Percentiles rank a stretch among this genome's conserved stretches.
phyloP scores from a whole-genome alignment of 805 yeast species.

The Metschnikowia corniflorae region DNA sequence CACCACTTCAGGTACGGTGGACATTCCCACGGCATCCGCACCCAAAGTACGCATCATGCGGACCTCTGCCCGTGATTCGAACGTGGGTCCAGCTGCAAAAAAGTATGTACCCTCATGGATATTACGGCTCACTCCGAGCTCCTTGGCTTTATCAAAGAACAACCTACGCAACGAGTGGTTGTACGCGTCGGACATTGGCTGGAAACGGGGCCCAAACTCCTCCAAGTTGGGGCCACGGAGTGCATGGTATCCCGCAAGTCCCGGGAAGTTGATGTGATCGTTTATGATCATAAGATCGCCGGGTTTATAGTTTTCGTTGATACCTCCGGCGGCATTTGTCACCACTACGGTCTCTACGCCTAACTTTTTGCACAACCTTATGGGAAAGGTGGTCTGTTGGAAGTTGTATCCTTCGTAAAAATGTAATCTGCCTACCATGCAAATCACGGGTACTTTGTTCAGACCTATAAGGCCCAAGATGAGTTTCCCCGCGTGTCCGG shows the following conservation, averaged over 20 bases:
- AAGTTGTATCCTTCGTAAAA: conserved; percentile 90
- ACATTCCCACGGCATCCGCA: conserved; percentile 96
- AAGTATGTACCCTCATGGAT: conserved; percentile 86
- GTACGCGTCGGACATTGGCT: conserved; percentile 87
- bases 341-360: conserved; percentile 65
- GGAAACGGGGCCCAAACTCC: conserved; percentile 79
- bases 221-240: conserved; percentile 83
- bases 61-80: conserved; percentile 91
- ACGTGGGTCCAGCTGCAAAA: conserved; percentile 90
- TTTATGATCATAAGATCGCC: conserved; percentile 90
- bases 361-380: conserved; percentile 66
- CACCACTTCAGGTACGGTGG: conserved; percentile 94
- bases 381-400: conserved; percentile 78
- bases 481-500: conserved; percentile 84
- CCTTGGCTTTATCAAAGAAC: conserved; percentile 52
- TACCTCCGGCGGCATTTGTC: conserved; percentile 97
- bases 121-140: conserved; percentile 47
- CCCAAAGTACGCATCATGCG: conserved; percentile 68
- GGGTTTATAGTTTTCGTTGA: conserved; percentile 60
- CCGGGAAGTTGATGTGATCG: conserved; percentile 90
- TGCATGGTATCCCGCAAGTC: conserved; percentile 85
- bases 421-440: conserved; percentile 93
- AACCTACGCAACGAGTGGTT: conserved; percentile 65
- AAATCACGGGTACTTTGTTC: conserved; percentile 72
- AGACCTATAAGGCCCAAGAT: conserved; percentile 73